Base-by-base conservation (phyloP, 495 filamentous ascomycete genomes). In the Trypethelium eluteriae region DNA sequence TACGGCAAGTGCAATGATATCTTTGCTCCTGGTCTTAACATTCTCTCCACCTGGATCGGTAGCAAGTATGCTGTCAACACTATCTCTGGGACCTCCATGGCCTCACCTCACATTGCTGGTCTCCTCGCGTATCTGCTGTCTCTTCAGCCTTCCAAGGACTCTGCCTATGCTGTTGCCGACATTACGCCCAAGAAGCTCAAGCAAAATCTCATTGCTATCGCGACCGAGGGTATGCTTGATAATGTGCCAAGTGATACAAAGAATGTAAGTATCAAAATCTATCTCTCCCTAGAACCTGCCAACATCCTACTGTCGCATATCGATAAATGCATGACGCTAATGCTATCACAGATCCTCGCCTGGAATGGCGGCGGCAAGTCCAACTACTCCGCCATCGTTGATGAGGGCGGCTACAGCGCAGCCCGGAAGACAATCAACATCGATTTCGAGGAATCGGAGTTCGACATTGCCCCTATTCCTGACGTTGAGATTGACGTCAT, bases 1-100 rank as follows among this genome's bases (percentile, higher is more conserved):
- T 98, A 87, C 79, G 95, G 95, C 77, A 93, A 92, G 85, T 99
- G 95, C 84, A 96, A 93, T 75, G 92, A 98, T 77, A 97, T 99
- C 82, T 99, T 99, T 76, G 95, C 92, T 65, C 95, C 95, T 63
- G 95, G 95, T 72, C 83, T 98, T 62, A 96, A 92, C 87, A 98
- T 99, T 70, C 83, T 89, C 66, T 98, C 95, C 39, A 96, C 94
- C 78, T 99, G 95, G 95, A 94, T 92, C 73, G 95, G 95, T 74
- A 91, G 89, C 87, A 87, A 93, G 75, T 87, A 89, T 74, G 92
- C 93, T 71, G 83, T 87, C 80, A 99, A 99, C 85, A 96, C 90
- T 77, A 99, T 99, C 81, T 99, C 95, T 38, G 95, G 95, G 71
- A 99, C 95, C 66, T 99, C 95, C 38, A 99, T 99, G 95, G 95